These are phyloP conservation scores for Furculomyces boomerangus DNA, from an alignment of 371 early-diverging fungal species.

Conservation along the genomic window DNA sequence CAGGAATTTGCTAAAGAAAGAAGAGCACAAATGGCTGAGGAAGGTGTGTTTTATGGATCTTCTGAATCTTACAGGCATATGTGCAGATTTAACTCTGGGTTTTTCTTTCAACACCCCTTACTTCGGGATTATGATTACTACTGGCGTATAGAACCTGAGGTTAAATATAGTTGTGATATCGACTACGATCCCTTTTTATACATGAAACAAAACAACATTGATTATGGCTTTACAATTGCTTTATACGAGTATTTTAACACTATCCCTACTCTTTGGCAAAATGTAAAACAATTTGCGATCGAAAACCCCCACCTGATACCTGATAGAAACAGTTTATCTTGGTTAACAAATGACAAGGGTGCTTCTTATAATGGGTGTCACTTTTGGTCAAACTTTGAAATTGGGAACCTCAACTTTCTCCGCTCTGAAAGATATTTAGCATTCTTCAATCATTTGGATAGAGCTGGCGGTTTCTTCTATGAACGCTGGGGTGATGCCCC, in stretches of 20 bases:
- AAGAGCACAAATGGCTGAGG: conserved; percentile 10
- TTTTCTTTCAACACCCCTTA: conserved; percentile 61
- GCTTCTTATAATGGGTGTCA: conserved; percentile 59
- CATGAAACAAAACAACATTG: conserved; percentile 30
- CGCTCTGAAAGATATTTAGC: conserved; percentile 32
- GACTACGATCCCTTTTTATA: conserved; percentile 54
- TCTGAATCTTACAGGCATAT: conserved; percentile 43
- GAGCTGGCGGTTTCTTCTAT: conserved; percentile 84
- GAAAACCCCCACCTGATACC: conserved; percentile 17
- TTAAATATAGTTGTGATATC: conserved; percentile 58
- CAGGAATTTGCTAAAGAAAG: conserved; percentile 13
- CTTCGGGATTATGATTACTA: conserved; percentile 55
- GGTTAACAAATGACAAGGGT: conserved; percentile 31
- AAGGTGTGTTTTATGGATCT: conserved; percentile 27
- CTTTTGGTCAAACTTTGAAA: conserved; percentile 96
- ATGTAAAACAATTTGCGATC: conserved; percentile 27
- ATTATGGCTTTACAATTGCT: conserved; percentile 48
- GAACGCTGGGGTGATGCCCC: conserved; percentile 97
- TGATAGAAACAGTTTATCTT: conserved; percentile 16
- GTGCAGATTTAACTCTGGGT: conserved; percentile 43
- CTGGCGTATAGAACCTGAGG: conserved; percentile 81
- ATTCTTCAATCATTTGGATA: conserved; percentile 70
- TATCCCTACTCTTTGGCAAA: conserved; percentile 52
- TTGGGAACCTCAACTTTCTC: conserved; percentile 47
- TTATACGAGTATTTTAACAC: conserved; percentile 54